Evolutionary conservation across 2,329 filamentous ascomycete genomes (phyloP).

Genomic region (Penicillium nordicum): DNA sequence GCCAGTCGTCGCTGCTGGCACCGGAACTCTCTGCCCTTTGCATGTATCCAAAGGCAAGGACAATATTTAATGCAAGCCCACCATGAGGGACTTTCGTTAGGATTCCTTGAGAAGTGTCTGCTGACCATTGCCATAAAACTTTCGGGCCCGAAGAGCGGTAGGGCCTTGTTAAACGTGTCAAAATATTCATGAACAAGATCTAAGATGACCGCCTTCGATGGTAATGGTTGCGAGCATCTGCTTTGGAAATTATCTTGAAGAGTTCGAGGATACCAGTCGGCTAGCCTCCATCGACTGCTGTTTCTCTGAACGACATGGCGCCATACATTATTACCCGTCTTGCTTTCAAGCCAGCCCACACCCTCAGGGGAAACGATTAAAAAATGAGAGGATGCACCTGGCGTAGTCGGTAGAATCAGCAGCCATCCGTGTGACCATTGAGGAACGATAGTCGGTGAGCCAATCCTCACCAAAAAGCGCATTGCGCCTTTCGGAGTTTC

Average conservation of each 20-base stretch:
- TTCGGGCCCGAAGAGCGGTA: constrained; percentile 13
- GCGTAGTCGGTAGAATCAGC: not conserved
- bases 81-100: constrained; percentile 19
- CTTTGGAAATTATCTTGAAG: constrained; percentile 13
- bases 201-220: constrained; percentile 7
- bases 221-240: constrained; percentile 12
- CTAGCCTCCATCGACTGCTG: constrained; percentile 10
- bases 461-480: constrained; percentile 19
- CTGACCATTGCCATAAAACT: constrained; percentile 10
- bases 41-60: constrained; percentile 19
- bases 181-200: constrained; percentile 12
- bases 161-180: constrained; percentile 10
- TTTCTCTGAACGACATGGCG: constrained; percentile 1
- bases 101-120: constrained; percentile 20
- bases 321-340: not conserved
- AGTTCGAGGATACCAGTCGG: constrained; percentile 14
- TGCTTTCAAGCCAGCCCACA: constrained; percentile 1
- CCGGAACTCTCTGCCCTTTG: constrained; percentile 10
- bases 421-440: not conserved
- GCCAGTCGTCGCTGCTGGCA: constrained; percentile 13
- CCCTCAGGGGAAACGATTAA: not conserved
- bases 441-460: not conserved
- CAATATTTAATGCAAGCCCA: constrained; percentile 21
- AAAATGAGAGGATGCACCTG: constrained; percentile 21
- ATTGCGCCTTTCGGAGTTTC: constrained; percentile 14